Percentiles rank a stretch among this genome's conserved stretches.
phyloP scores from a whole-genome alignment of 2,329 filamentous ascomycete species.

The Furcasterigmium furcatum region DNA sequence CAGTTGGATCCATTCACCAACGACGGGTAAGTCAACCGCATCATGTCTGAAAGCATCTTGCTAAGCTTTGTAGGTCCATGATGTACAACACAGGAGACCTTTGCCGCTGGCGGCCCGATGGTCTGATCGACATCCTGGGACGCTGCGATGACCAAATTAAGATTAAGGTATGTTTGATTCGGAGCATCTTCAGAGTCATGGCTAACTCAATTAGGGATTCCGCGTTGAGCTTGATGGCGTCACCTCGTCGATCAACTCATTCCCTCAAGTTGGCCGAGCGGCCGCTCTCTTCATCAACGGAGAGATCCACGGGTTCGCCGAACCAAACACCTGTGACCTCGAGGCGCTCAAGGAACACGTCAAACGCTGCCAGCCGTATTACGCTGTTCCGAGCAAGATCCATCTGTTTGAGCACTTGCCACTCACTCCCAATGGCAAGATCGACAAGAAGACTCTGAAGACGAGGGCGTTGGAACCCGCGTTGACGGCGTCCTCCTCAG shows the following conservation, averaged over 20 bases:
- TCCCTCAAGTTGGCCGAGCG: conserved; percentile 40
- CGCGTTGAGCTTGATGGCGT: conserved; percentile 58
- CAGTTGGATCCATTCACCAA: conserved; percentile 44
- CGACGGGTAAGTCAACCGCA: conserved; percentile 37
- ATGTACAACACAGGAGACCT: conserved; percentile 62
- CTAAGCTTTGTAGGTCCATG: conserved; percentile 24
- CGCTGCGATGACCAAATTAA: conserved; percentile 59
- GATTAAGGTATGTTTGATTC: conserved; percentile 23
- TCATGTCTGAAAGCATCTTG: background rate
- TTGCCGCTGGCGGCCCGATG: conserved; percentile 48
- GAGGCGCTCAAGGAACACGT: conserved; percentile 34
- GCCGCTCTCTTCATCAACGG: conserved; percentile 42
- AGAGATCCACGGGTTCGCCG: conserved; percentile 47
- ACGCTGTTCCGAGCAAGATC: conserved; percentile 47
- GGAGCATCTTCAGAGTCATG: too few species aligned
- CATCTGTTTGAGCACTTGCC: conserved; percentile 40
- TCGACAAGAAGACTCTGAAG: conserved; percentile 45
- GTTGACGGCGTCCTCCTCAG: background rate
- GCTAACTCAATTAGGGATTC: conserved; percentile 36
- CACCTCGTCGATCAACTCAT: conserved; percentile 42
- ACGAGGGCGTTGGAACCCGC: conserved; percentile 18
- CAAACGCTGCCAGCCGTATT: conserved; percentile 45
- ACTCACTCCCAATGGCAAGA: conserved; percentile 51
- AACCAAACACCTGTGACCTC: conserved; percentile 26
- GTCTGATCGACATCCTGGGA: conserved; percentile 50